These are phyloP conservation scores for Polyplosphaeria fusca DNA, from an alignment of 495 filamentous ascomycete species.

Conservation along the genomic window DNA sequence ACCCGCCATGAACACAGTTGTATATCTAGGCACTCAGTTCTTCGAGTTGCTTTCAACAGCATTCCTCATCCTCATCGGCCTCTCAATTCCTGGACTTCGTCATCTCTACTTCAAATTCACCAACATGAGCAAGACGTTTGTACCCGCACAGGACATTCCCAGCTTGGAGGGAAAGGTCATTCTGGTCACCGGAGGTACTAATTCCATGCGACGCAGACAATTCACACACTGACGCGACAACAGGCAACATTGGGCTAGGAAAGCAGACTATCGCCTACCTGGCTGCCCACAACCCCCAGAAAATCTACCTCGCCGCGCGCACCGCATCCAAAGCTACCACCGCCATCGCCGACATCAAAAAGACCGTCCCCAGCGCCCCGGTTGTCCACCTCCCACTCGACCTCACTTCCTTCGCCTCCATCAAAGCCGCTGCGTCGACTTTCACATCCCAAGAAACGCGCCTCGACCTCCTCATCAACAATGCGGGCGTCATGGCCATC, in stretches of 20 bases:
- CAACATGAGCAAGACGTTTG: constrained; percentile 30
- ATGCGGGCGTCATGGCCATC: constrained; percentile 32
- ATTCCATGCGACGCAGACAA: constrained; percentile 9
- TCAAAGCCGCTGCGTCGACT: constrained; percentile 46
- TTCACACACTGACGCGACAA: constrained; percentile 8
- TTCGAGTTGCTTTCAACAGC: neutral
- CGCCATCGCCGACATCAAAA: constrained; percentile 45
- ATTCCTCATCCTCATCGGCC: neutral
- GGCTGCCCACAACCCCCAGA: constrained; percentile 50
- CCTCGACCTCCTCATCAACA: constrained; percentile 36
- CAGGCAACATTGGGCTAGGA: constrained; percentile 56
- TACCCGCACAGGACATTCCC: constrained; percentile 39
- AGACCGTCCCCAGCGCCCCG: constrained; percentile 38
- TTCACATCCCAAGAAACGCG: constrained; percentile 39
- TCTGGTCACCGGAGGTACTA: constrained; percentile 44
- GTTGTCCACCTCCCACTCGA: constrained; percentile 48
- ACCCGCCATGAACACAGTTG: neutral
- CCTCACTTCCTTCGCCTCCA: constrained; percentile 47
- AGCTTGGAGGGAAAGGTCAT: constrained; percentile 41
- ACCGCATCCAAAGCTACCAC: constrained; percentile 50
- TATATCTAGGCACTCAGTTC: neutral
- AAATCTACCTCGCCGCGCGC: constrained; percentile 57
- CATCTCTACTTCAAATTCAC: neutral
- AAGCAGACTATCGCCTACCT: constrained; percentile 52
- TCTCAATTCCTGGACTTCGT: neutral